Evolutionary conservation across 2,329 filamentous ascomycete genomes (phyloP).

Genomic region (Neurospora sp.): DNA sequence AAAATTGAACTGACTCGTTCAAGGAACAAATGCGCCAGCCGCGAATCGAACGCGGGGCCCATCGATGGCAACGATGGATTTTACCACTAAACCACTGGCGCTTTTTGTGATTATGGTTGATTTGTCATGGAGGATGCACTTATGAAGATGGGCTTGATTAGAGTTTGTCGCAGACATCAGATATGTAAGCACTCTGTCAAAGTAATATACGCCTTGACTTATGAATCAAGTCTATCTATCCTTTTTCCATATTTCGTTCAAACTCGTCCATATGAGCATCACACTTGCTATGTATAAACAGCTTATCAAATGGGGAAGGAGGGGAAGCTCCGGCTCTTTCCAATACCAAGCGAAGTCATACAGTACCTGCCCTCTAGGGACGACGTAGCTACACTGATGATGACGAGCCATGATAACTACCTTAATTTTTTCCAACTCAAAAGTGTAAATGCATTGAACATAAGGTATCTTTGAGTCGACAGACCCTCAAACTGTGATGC

Average conservation of each 20-base stretch:
- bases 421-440: background rate
- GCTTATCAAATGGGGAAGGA: background rate
- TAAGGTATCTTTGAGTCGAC: background rate
- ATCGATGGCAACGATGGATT: conserved; percentile 45
- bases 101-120: background rate
- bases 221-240: no score
- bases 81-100: conserved; percentile 41
- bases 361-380: background rate
- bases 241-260: background rate
- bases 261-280: background rate
- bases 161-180: background rate
- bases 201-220: background rate
- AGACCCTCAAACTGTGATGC: background rate
- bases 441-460: background rate
- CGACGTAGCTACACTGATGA: background rate
- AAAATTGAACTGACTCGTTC: background rate
- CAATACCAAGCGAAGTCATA: background rate
- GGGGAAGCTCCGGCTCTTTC: background rate
- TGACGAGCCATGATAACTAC: background rate
- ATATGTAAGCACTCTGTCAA: background rate
- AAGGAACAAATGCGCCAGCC: conserved; percentile 13
- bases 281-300: background rate
- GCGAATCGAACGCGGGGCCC: conserved; percentile 25
- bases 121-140: background rate
- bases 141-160: background rate